These are phyloP conservation scores for Xylariaceae sp. DNA, from an alignment of 2,329 filamentous ascomycete species.

Conservation along the genomic window DNA sequence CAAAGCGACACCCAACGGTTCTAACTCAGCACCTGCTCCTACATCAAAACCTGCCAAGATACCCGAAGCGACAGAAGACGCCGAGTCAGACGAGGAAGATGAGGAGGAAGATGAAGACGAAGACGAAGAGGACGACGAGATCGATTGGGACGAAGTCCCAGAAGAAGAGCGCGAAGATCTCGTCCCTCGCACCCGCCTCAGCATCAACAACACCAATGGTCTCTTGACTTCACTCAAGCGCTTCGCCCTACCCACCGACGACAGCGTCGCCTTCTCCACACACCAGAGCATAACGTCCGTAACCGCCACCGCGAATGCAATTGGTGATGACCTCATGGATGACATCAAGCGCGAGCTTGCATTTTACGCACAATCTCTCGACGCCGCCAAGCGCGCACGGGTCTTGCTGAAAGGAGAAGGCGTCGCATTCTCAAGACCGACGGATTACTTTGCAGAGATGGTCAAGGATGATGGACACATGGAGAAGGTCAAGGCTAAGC, in stretches of 20 bases:
- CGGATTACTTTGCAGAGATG: slow-evolving; percentile 99
- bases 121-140: slow-evolving; percentile 77
- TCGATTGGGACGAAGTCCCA: slow-evolving; percentile 77
- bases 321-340: slow-evolving; percentile 79
- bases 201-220: slow-evolving; percentile 94
- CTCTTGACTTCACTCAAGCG: slow-evolving; percentile 78
- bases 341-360: slow-evolving; percentile 89
- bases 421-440: slow-evolving; percentile 80
- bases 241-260: slow-evolving; percentile 66
- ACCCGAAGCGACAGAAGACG: slow-evolving; percentile 31
- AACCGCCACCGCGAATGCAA: slow-evolving; percentile 61
- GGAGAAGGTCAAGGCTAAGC: slow-evolving; percentile 91
- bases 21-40: slow-evolving; percentile 21
- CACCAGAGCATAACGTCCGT: slow-evolving; percentile 68
- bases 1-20: slow-evolving; percentile 25
- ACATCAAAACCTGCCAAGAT: slow-evolving; percentile 38
- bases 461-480: slow-evolving; percentile 98
- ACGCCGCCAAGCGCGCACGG: slow-evolving; percentile 72
- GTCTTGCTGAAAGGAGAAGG: slow-evolving; percentile 76
- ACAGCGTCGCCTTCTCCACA: slow-evolving; percentile 73
- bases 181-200: slow-evolving; percentile 37
- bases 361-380: slow-evolving; percentile 86
- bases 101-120: slow-evolving; percentile 55
- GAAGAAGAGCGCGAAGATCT: slow-evolving; percentile 63
- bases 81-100: slow-evolving; percentile 38